Conservation (phyloP, 345 rosid species). For the Orychophragmus violaceus region DNA sequence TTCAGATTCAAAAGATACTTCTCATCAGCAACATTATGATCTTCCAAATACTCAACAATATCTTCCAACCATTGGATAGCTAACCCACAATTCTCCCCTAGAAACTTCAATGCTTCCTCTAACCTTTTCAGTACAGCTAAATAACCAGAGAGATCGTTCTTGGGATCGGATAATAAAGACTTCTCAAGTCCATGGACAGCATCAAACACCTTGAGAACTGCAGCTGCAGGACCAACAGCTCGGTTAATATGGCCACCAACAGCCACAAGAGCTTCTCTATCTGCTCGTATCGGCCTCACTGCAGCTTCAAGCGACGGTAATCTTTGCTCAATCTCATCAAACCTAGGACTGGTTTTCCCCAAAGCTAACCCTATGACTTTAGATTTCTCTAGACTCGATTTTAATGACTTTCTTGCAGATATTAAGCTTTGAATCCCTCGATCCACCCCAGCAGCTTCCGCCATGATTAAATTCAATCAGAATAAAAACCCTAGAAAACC, state of each 20-base stretch:
- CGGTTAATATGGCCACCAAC: conserved; percentile 95
- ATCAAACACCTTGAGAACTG: conserved; percentile 96
- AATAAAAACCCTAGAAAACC: conserved; percentile 20
- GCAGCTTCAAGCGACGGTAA: conserved; percentile 78
- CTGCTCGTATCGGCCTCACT: conserved; percentile 88
- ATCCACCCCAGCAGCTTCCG: conserved; percentile 28
- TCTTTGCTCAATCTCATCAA: conserved; percentile 73
- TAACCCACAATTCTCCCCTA: conserved; percentile 89
- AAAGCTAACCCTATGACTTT: conserved; percentile 54
- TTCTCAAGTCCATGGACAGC: conserved; percentile 95
- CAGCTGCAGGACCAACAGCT: conserved; percentile 97
- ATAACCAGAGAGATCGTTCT: conserved; percentile 72
- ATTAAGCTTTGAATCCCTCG: conserved; percentile 43
- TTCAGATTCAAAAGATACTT: conserved; percentile 62
- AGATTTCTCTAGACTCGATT: conserved; percentile 73
- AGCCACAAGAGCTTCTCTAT: conserved; percentile 70
- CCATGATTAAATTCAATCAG: conserved; percentile 33
- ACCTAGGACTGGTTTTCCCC: conserved; percentile 60
- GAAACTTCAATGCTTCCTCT: conserved; percentile 85
- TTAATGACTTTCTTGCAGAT: conserved; percentile 64
- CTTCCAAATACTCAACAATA: conserved; percentile 92
- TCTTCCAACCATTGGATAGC: conserved; percentile 99
- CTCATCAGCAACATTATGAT: conserved; percentile 73
- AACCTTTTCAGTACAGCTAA: conserved; percentile 75
- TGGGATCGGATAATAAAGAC: conserved; percentile 78